Base-by-base conservation (phyloP, 2,329 filamentous ascomycete species). In the Aspergillus bombycis region DNA sequence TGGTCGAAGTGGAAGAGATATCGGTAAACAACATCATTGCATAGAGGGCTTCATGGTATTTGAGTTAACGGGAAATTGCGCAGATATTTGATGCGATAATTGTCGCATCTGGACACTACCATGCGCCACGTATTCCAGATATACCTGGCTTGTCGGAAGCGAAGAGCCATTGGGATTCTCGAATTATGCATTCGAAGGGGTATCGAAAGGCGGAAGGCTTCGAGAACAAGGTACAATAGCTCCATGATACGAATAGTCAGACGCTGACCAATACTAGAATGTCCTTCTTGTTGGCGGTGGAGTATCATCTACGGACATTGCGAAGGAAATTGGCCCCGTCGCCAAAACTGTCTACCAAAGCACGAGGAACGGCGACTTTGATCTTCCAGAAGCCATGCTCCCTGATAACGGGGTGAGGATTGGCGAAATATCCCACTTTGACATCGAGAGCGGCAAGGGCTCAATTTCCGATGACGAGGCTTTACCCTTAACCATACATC, bases 361-460 rank as follows among this genome's bases (percentile, higher is more conserved):
- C 65, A 86, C 86, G 1, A 81, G 89, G 28, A 83, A 85, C 30
- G 88, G 89, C 3, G 75, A 78, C 0, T 90, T 88, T 62, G 89
- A 91, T 70, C 73, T 89, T 0, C 82, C 86, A 0, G 74, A 80
- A 0, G 79, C 71, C 1, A 70, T 88, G 21, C 78, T 91, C 0
- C 88, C 89, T 0, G 72, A 78, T 0, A 85, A 83, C 11, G 83
- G 81, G 0, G 76, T 81, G 1, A 80, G 87, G 11, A 78, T 91
- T 0, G 81, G 80, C 0, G 84, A 85, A 14, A 79, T 89, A 0
- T 72, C 76, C 0, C 76, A 77, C 0, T 89, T 86, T 60, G 74
- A 82, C 9, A n/a, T 59, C 2, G 28, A 65, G 1, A 56, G 55
- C 1, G 45, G 64, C 11, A 5, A 30, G 3, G 19, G 4, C 4